Evolutionary conservation across 2,329 filamentous ascomycete species (phyloP).

Genomic region (Epichloe gansuensis): DNA sequence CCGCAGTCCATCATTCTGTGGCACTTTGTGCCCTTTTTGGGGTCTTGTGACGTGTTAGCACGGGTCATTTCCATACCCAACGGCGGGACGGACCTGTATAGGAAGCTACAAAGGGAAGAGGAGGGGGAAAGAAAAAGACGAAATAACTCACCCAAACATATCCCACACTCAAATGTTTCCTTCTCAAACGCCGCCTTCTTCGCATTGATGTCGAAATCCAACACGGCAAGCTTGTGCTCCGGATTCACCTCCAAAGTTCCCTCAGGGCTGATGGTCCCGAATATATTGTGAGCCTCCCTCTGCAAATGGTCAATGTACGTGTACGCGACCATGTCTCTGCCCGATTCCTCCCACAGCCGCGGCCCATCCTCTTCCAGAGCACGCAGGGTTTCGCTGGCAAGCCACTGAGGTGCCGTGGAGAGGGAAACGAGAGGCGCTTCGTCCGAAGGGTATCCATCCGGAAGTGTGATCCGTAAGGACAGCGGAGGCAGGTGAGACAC

Average conservation of each 20-base stretch:
- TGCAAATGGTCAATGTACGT: conserved; percentile 51
- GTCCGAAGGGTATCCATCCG: conserved; percentile 43
- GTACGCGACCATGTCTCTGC: conserved; percentile 45
- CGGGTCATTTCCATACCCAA: background rate
- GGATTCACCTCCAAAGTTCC: conserved; percentile 39
- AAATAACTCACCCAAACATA: conserved; percentile 52
- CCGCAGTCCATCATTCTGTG: conserved; percentile 72
- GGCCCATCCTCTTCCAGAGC: conserved; percentile 37
- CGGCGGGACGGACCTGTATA: too few species aligned
- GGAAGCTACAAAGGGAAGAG: background rate
- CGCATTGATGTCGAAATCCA: conserved; percentile 67
- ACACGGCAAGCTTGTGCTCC: conserved; percentile 53
- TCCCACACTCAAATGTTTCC: conserved; percentile 75
- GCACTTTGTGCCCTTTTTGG: conserved; percentile 74
- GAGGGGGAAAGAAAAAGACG: background rate
- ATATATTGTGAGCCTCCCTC: conserved; percentile 44
- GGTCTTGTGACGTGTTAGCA: conserved; percentile 38
- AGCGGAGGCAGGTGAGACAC: conserved; percentile 47
- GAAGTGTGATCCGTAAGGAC: conserved; percentile 39
- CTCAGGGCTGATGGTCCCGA: conserved; percentile 38
- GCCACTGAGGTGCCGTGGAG: conserved; percentile 44
- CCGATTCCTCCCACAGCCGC: conserved; percentile 49
- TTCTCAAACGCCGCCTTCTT: conserved; percentile 65
- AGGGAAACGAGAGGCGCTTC: conserved; percentile 37
- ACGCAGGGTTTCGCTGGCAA: conserved; percentile 34